Evolutionary conservation across 495 filamentous ascomycete species (phyloP).

Genomic region (Neurospora sp.): DNA sequence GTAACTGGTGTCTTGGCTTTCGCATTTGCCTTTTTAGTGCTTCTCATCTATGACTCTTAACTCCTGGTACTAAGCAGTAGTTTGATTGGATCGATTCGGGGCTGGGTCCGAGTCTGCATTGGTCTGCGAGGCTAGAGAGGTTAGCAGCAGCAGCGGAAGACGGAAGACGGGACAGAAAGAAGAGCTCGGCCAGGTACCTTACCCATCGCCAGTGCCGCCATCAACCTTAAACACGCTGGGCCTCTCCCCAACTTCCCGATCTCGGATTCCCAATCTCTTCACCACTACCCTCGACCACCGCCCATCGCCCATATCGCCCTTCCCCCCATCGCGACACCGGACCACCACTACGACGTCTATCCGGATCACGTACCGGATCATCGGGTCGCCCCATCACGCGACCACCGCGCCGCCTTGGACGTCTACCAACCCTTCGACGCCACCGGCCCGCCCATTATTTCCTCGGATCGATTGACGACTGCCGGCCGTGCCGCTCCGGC

Average conservation of each 20-base stretch:
- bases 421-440: conserved; percentile 10
- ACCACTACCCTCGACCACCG: neutral
- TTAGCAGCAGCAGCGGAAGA: neutral
- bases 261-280: neutral
- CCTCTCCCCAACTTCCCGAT: neutral
- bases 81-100: neutral
- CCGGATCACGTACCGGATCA: conserved; percentile 8
- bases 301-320: neutral
- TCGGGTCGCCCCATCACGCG: conserved; percentile 13
- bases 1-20: neutral
- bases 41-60: neutral
- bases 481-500: conserved; percentile 6
- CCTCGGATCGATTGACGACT: neutral
- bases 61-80: neutral
- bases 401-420: conserved; percentile 17
- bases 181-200: neutral
- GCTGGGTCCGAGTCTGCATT: neutral
- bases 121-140: neutral
- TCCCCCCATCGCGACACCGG: conserved; percentile 21
- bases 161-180: neutral
- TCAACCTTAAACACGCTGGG: neutral
- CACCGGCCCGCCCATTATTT: conserved; percentile 5
- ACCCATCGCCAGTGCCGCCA: neutral
- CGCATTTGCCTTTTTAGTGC: too few species aligned
- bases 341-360: conserved; percentile 18